phyloP scores from a whole-genome alignment of 805 yeast species.

The Groenewaldozyma tartarivorans region DNA sequence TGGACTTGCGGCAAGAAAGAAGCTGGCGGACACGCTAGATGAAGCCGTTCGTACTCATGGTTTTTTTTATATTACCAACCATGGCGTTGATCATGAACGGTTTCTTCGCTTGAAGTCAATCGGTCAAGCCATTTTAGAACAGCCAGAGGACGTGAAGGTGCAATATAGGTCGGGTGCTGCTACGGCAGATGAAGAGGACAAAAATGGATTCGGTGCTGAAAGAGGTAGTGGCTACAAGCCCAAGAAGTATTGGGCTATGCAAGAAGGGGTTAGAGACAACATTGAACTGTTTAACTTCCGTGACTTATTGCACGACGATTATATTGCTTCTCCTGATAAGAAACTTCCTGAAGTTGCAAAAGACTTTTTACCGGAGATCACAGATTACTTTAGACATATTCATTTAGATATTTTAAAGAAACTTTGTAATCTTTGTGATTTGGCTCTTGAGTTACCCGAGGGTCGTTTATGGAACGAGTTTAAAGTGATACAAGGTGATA shows the following conservation, averaged over 20 bases:
- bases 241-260: slow-evolving; percentile 39
- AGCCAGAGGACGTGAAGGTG: slow-evolving; percentile 33
- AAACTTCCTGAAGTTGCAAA: slow-evolving; percentile 34
- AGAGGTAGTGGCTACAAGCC: slow-evolving; percentile 42
- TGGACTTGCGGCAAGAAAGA: slow-evolving; percentile 23
- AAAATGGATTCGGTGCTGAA: slow-evolving; percentile 33
- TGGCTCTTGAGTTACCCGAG: slow-evolving; percentile 39
- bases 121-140: slow-evolving; percentile 33
- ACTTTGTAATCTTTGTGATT: slow-evolving; percentile 34
- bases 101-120: slow-evolving; percentile 32
- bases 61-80: slow-evolving; percentile 35
- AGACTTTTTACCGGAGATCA: slow-evolving; percentile 33
- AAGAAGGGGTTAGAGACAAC: slow-evolving; percentile 35
- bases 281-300: slow-evolving; percentile 37
- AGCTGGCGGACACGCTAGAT: slow-evolving; percentile 32
- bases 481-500: slow-evolving; percentile 26
- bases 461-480: slow-evolving; percentile 34
- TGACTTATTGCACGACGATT: slow-evolving; percentile 31
- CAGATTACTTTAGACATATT: slow-evolving; percentile 31
- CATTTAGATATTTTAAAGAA: slow-evolving; percentile 32
- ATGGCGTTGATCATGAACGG: slow-evolving; percentile 30
- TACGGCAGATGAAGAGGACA: slow-evolving; percentile 25
- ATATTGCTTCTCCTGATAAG: slow-evolving; percentile 16
- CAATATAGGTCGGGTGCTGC: slow-evolving; percentile 34
- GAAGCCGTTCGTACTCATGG: slow-evolving; percentile 35